phyloP scores from a whole-genome alignment of 1,139 yeast species.

The Geotrichum cucujoidarum region DNA sequence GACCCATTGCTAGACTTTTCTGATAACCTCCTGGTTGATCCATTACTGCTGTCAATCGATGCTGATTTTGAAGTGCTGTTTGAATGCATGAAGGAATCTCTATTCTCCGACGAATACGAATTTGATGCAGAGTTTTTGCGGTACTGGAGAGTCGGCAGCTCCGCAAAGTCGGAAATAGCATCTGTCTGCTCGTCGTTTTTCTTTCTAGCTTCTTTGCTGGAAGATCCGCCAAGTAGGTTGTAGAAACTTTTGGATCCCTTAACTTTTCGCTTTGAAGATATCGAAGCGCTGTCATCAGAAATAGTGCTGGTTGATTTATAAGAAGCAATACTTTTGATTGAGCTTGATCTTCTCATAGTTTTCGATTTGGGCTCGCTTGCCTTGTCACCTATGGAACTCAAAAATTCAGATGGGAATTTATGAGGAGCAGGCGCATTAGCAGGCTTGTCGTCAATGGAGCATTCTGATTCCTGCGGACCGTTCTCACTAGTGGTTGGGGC shows the following conservation, averaged over 20 bases:
- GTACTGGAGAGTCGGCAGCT: not conserved
- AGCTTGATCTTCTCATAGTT: not conserved
- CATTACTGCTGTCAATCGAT: too few species aligned
- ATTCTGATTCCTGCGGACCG: not conserved
- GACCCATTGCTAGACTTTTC: not conserved
- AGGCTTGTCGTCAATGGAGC: slow-evolving; percentile 4
- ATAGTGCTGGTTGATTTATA: not conserved
- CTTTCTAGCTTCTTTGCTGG: not conserved
- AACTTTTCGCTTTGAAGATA: not conserved
- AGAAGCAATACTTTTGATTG: too few species aligned
- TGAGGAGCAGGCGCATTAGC: slow-evolving; percentile 31
- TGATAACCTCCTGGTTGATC: too few species aligned
- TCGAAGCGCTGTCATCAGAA: not conserved
- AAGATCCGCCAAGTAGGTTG: not conserved
- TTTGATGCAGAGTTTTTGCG: not conserved
- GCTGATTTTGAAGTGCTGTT: not conserved
- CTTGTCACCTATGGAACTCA: slow-evolving; percentile 18
- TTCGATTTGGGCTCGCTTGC: not conserved
- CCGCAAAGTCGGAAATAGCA: not conserved
- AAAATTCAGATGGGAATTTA: slow-evolving; percentile 32
- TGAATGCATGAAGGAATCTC: too few species aligned
- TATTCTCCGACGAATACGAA: not conserved
- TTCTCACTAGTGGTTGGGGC: not conserved
- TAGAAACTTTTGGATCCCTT: not conserved
- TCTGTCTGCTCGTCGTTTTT: not conserved